Evolutionary conservation across 1,284 basidiomycete species (phyloP).

Genomic region (Polyporus tsugae): DNA sequence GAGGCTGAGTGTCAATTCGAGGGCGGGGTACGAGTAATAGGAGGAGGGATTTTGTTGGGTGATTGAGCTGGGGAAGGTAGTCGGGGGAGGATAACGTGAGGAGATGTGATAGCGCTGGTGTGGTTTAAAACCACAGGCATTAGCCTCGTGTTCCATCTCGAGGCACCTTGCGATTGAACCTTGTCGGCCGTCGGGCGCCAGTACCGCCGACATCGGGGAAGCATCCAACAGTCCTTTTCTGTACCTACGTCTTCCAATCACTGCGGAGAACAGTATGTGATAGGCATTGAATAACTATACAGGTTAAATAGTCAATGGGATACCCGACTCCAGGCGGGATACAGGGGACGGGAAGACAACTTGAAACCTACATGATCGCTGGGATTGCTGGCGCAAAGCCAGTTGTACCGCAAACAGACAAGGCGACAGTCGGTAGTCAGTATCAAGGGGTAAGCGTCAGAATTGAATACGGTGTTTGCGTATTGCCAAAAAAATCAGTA

Average conservation of each 20-base stretch:
- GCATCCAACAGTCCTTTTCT: background rate
- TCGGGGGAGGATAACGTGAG: background rate
- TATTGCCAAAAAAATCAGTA: too few species aligned
- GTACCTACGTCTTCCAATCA: background rate
- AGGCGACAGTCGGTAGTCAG: too few species aligned
- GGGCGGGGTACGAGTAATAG: background rate
- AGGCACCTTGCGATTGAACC: background rate
- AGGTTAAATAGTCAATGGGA: background rate
- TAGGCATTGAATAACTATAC: background rate
- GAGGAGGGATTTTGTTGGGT: background rate
- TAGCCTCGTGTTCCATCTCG: background rate
- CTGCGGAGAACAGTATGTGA: background rate
- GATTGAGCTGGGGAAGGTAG: background rate
- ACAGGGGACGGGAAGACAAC: background rate
- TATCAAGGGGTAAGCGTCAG: too few species aligned
- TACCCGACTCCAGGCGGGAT: background rate
- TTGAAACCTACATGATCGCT: background rate
- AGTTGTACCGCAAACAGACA: too few species aligned
- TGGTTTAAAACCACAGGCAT: background rate
- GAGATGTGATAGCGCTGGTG: background rate
- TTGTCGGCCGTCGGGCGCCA: background rate
- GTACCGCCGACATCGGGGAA: background rate
- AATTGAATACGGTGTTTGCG: too few species aligned
- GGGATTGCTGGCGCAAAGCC: too few species aligned
- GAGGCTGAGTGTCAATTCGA: background rate